Percentiles rank a stretch among this genome's conserved stretches.
Conservation (phyloP, 768 basidiomycete genomes). For the Kwoniella newhampshirensis region DNA sequence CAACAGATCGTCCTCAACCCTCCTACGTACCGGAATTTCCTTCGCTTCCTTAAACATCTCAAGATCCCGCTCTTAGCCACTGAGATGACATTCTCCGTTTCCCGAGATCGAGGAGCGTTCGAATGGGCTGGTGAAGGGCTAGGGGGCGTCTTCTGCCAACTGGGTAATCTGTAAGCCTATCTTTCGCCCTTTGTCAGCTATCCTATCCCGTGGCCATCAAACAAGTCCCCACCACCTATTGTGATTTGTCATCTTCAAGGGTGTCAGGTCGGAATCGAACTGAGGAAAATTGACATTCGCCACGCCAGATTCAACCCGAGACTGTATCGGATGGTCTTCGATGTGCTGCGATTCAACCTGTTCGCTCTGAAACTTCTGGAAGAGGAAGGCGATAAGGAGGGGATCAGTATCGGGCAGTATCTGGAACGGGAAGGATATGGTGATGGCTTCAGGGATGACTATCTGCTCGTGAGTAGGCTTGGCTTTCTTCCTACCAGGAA, state of each 20-base stretch:
- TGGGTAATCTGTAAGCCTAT: slow-evolving; percentile 54
- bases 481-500: no score
- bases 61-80: slow-evolving; percentile 62
- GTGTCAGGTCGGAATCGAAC: no score
- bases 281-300: no score
- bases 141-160: slow-evolving; percentile 67
- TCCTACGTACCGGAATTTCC: slow-evolving; percentile 73
- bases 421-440: slow-evolving; percentile 67
- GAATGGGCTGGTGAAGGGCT: slow-evolving; percentile 75
- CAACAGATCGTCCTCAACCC: slow-evolving; percentile 79
- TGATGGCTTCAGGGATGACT: slow-evolving; percentile 68
- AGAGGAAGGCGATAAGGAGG: slow-evolving; percentile 40
- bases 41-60: slow-evolving; percentile 63
- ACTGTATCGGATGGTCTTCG: slow-evolving; percentile 51
- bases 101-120: slow-evolving; percentile 66
- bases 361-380: slow-evolving; percentile 61
- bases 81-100: slow-evolving; percentile 76
- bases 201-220: neutral
- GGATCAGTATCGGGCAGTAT: slow-evolving; percentile 61
- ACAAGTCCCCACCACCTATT: no score
- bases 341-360: slow-evolving; percentile 66
- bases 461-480: slow-evolving; percentile 64
- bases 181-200: neutral
- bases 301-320: slow-evolving; percentile 49
- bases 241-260: no score